A percentile compares a stretch with the other conserved stretches of the same genome.
Evolutionary conservation across 2,329 filamentous ascomycete genomes (phyloP).

Genomic region (Pseudogymnoascus sp.): DNA sequence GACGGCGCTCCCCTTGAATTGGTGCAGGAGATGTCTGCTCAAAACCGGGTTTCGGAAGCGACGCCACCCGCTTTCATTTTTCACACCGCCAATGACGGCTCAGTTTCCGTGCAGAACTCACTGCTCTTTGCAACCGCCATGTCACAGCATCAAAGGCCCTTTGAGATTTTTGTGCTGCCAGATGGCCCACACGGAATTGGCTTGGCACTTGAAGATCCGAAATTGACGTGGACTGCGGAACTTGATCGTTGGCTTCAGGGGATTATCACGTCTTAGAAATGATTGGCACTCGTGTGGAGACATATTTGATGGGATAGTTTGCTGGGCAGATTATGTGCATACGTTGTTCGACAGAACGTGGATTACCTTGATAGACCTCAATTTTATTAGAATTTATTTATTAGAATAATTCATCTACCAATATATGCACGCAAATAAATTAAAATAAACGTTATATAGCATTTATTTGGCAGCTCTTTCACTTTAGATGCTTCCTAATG

Average conservation of each 20-base stretch:
- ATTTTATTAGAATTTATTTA: not conserved
- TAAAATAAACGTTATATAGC: not conserved
- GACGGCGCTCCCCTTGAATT: constrained; percentile 21
- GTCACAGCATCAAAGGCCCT: constrained; percentile 20
- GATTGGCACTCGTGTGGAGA: not conserved
- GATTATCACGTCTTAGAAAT: constrained; percentile 17
- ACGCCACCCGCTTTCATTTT: constrained; percentile 33
- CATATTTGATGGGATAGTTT: not conserved
- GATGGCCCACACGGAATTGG: constrained; percentile 27
- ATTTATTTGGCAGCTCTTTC: not conserved
- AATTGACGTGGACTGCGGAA: constrained; percentile 24
- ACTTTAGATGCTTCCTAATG: not conserved
- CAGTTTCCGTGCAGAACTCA: constrained; percentile 25
- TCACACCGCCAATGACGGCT: constrained; percentile 26
- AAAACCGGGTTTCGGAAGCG: constrained; percentile 21
- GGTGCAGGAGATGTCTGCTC: constrained; percentile 20
- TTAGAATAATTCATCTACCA: not conserved
- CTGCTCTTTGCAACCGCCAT: constrained; percentile 25
- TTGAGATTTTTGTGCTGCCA: constrained; percentile 25
- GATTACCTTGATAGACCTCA: not conserved
- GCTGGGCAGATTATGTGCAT: not conserved
- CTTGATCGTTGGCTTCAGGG: constrained; percentile 25
- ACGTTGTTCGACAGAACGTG: not conserved
- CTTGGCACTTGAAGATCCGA: constrained; percentile 22
- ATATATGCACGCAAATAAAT: not conserved